phyloP scores from a whole-genome alignment of 192 early-diverging fungal species.

The Coemansia sp. region DNA sequence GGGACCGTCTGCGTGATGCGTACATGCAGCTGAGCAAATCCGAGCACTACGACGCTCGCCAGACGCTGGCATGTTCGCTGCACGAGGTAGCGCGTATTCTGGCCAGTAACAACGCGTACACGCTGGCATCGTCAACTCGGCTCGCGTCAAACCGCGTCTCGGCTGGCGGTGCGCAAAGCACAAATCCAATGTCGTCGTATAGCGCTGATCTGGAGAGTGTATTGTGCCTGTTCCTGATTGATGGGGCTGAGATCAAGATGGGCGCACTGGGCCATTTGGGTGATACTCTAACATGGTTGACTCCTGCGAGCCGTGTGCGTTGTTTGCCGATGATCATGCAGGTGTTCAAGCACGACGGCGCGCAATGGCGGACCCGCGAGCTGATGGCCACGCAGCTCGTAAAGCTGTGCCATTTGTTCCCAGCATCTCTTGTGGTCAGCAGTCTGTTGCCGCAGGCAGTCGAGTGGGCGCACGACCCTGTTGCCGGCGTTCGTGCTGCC shows the following conservation, averaged over 20 bases:
- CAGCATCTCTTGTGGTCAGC: conserved; percentile 59
- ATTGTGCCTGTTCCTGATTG: conserved; percentile 50
- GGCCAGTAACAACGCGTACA: conserved; percentile 7
- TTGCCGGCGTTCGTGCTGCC: conserved; percentile 57
- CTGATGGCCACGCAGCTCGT: conserved; percentile 67
- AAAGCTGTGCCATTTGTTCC: conserved; percentile 61
- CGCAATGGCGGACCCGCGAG: conserved; percentile 73
- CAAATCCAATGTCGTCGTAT: conserved; percentile 5
- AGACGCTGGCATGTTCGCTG: conserved; percentile 50
- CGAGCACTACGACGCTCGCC: conserved; percentile 51
- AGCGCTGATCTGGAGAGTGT: conserved; percentile 49
- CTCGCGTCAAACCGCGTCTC: conserved; percentile 20
- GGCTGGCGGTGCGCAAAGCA: conserved; percentile 6
- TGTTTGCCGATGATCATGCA: conserved; percentile 65
- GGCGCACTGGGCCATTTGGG: conserved; percentile 66
- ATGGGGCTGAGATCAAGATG: conserved; percentile 63
- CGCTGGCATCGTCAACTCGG: conserved; percentile 1
- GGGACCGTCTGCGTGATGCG: conserved; percentile 51
- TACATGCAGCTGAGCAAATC: conserved; percentile 54
- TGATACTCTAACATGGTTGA: conserved; percentile 64
- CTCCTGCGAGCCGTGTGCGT: conserved; percentile 59
- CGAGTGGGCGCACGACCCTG: conserved; percentile 57
- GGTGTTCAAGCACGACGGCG: conserved; percentile 67
- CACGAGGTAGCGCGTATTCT: conserved; percentile 55
- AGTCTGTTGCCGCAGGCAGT: conserved; percentile 68